These are phyloP conservation scores for Boletus vermiculosoides DNA, from an alignment of 768 basidiomycete species.

Conservation along the genomic window DNA sequence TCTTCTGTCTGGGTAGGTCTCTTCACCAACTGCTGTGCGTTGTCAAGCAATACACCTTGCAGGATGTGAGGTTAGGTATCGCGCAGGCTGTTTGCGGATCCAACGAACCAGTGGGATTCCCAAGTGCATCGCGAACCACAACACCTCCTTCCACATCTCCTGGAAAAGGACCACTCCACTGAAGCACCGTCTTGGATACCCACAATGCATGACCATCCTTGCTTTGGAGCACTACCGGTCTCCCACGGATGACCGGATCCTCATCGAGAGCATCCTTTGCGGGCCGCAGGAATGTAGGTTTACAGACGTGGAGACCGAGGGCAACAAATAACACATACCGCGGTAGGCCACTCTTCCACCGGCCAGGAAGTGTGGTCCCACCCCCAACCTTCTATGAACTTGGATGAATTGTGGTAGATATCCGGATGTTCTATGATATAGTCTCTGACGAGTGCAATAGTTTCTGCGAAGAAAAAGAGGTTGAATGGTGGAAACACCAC, in stretches of 20 bases:
- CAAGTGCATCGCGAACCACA: constrained; percentile 64
- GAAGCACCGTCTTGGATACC: constrained; percentile 68
- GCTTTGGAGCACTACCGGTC: constrained; percentile 75
- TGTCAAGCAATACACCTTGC: constrained; percentile 76
- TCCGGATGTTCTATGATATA: constrained; percentile 62
- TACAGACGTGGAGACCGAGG: background rate
- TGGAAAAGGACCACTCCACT: constrained; percentile 61
- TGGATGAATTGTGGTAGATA: constrained; percentile 52
- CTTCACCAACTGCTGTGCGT: constrained; percentile 74
- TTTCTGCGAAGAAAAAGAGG: constrained; percentile 42
- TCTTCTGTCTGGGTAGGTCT: constrained; percentile 62
- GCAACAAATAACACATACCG: constrained; percentile 44
- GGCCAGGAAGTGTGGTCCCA: constrained; percentile 90
- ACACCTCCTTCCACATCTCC: constrained; percentile 74
- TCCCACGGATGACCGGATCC: constrained; percentile 63
- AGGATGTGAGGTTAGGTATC: constrained; percentile 4
- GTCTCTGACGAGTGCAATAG: constrained; percentile 56
- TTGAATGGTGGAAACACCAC: background rate
- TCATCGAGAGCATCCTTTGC: constrained; percentile 66
- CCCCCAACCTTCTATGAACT: constrained; percentile 76
- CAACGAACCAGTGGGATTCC: constrained; percentile 65
- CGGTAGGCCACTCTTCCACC: constrained; percentile 58
- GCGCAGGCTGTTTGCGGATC: background rate
- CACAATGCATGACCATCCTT: constrained; percentile 90
- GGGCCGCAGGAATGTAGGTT: background rate